These are phyloP conservation scores for Vitis hybrid DNA, from an alignment of 177 flowering plant species.

Conservation along the genomic window DNA sequence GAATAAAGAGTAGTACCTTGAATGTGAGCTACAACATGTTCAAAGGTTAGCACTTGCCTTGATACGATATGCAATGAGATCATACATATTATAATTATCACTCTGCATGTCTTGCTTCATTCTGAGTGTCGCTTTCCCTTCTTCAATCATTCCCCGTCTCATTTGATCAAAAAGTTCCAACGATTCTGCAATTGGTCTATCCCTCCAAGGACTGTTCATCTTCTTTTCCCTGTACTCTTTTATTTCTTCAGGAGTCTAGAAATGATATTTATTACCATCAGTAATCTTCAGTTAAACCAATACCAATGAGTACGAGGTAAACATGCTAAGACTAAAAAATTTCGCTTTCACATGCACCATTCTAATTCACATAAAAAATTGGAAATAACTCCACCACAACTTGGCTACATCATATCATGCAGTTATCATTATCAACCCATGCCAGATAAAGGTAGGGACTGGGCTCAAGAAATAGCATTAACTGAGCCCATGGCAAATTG, in stretches of 20 bases:
- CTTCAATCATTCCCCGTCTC: slow-evolving; percentile 85
- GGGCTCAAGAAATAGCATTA: neutral
- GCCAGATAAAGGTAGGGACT: neutral
- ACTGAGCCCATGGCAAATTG: neutral
- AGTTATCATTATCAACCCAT: too few species aligned
- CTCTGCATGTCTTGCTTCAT: slow-evolving; percentile 99
- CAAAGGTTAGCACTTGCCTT: slow-evolving; percentile 52
- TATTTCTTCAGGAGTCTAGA: slow-evolving; percentile 83
- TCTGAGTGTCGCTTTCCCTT: slow-evolving; percentile 93
- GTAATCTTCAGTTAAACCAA: neutral
- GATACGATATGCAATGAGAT: slow-evolving; percentile 94
- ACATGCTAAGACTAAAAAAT: too few species aligned
- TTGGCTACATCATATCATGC: too few species aligned
- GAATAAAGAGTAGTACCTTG: neutral
- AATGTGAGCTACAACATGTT: slow-evolving; percentile 5
- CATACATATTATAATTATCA: slow-evolving; percentile 95
- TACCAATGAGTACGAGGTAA: neutral
- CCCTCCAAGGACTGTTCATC: slow-evolving; percentile 98
- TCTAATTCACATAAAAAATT: too few species aligned
- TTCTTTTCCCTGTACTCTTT: slow-evolving; percentile 91
- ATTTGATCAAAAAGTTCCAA: slow-evolving; percentile 86
- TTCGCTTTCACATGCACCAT: too few species aligned
- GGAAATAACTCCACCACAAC: too few species aligned
- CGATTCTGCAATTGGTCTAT: slow-evolving; percentile 88
- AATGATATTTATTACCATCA: neutral